Percentiles rank a stretch among this genome's conserved stretches.
Conservation (phyloP, 768 basidiomycete species). For the Pisolithus tinctorius region DNA sequence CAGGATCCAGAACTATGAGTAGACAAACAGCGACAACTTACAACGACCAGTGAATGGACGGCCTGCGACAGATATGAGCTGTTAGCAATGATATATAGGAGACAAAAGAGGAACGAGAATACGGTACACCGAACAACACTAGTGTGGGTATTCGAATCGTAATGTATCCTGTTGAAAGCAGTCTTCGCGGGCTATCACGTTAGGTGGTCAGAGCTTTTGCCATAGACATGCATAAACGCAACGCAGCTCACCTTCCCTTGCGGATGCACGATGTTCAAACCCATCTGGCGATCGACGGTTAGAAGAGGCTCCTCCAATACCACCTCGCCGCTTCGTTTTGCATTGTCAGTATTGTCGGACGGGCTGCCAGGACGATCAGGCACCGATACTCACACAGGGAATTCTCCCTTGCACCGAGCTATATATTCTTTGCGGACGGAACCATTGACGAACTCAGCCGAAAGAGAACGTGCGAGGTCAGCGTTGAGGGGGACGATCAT, state of each 20-base stretch:
- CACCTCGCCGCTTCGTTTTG: slow-evolving; percentile 58
- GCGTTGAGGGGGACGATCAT: slow-evolving; percentile 86
- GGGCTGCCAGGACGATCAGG: not conserved
- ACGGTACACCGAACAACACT: slow-evolving; percentile 78
- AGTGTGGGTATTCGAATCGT: slow-evolving; percentile 73
- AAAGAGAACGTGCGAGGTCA: slow-evolving; percentile 59
- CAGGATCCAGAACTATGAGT: not conserved
- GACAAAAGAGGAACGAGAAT: not conserved
- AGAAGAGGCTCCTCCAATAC: slow-evolving; percentile 80
- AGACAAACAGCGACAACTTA: slow-evolving; percentile 34
- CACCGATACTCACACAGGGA: slow-evolving; percentile 63
- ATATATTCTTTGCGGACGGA: slow-evolving; percentile 89
- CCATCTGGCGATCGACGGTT: slow-evolving; percentile 94
- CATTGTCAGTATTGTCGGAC: not conserved
- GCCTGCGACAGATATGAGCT: slow-evolving; percentile 38
- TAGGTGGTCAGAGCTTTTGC: slow-evolving; percentile 2
- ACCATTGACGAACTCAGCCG: slow-evolving; percentile 76
- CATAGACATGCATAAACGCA: not conserved
- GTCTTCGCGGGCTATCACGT: slow-evolving; percentile 74
- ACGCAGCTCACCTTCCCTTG: slow-evolving; percentile 70
- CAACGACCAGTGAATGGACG: slow-evolving; percentile 89
- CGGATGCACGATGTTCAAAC: slow-evolving; percentile 91
- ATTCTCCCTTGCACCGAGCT: slow-evolving; percentile 78
- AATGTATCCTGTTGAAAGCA: slow-evolving; percentile 74
- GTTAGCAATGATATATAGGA: not conserved